Evolutionary conservation across 495 filamentous ascomycete species (phyloP), one percentile per base, ranked within the genome.

Genomic region (Neurospora pannonica): DNA sequence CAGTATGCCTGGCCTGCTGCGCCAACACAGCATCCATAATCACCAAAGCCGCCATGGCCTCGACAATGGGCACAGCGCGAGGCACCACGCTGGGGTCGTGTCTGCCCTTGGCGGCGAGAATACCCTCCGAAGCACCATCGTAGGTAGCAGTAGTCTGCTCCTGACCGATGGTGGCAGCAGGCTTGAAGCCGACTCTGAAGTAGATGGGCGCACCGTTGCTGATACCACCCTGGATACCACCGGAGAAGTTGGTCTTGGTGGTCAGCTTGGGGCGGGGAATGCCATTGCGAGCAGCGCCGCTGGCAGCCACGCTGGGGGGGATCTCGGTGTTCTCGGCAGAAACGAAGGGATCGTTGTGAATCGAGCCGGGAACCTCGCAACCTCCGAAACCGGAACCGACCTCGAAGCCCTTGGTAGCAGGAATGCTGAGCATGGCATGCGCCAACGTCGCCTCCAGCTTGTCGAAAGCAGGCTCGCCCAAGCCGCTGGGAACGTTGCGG

Each of bases 51-150:
- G 95, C 93, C 96, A 99, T 99, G 43, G 94, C 90, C 85, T 99
- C 96, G 7, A 99, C 95, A 71, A 99, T 98, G 37, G 95, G 95
- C 42, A 99, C 91, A 15, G 96, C 96, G 62, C 96, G 88, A 19
- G 96, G 96, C 1, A 97, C 94, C 9, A 98, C 96, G 80, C 95
- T 97, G 21, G 96, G 96, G 80, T 99, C 96, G 81, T 99, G 96
- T 70, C 96, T 87, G 9, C 96, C 96, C 88, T 98, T 99, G 48
- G 96, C 96, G 73, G 94, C 95, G 13, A 98, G 85, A 13, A 92
- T 80, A 62, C 96, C 96, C 73, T 92, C 90, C 19, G 86, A 85
- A 15, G 84, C 81, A 8, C 90, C 88, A 72, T 89, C 90, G 82
- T 97, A 98, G 2, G 90, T 90, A 15, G 92, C 91, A 5, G 97